phyloP scores from a whole-genome alignment of 495 filamentous ascomycete species.

The Trichoderma erinaceum region DNA sequence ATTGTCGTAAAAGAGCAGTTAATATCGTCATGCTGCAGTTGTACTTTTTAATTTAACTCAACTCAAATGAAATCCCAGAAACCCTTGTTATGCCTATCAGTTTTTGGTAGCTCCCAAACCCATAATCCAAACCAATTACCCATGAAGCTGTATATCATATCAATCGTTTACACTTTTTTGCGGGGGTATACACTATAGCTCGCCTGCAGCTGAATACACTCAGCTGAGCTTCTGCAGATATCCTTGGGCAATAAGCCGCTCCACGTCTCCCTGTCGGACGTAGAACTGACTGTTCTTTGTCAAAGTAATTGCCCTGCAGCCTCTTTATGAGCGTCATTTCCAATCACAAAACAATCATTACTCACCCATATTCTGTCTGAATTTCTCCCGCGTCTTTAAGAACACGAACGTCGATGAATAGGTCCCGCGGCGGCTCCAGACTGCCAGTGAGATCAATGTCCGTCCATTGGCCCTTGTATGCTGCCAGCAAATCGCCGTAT shows the following conservation, averaged over 20 bases:
- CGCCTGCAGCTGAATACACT: slow-evolving; percentile 24
- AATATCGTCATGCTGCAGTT: background rate
- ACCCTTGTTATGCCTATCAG: background rate
- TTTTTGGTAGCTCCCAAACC: background rate
- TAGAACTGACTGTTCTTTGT: slow-evolving; percentile 98
- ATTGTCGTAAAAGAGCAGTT: background rate
- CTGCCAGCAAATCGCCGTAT: slow-evolving; percentile 85
- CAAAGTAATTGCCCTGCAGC: slow-evolving; percentile 77
- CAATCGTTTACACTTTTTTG: background rate
- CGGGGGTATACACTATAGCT: background rate
- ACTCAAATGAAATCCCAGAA: background rate
- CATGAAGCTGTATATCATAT: background rate
- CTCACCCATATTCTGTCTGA: slow-evolving; percentile 97
- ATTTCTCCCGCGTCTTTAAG: slow-evolving; percentile 97
- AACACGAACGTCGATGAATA: slow-evolving; percentile 97
- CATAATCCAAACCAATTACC: background rate
- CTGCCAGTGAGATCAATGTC: slow-evolving; percentile 95
- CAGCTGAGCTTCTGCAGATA: slow-evolving; percentile 88
- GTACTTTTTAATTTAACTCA: background rate
- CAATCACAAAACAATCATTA: slow-evolving; percentile 18
- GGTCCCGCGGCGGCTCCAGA: slow-evolving; percentile 85
- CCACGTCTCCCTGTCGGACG: slow-evolving; percentile 93
- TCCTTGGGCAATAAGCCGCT: slow-evolving; percentile 90
- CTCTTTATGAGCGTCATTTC: background rate
- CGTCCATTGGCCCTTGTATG: slow-evolving; percentile 98